phyloP scores from a whole-genome alignment of 2,329 filamentous ascomycete genomes.

The Chalaropsis ovoidea region DNA sequence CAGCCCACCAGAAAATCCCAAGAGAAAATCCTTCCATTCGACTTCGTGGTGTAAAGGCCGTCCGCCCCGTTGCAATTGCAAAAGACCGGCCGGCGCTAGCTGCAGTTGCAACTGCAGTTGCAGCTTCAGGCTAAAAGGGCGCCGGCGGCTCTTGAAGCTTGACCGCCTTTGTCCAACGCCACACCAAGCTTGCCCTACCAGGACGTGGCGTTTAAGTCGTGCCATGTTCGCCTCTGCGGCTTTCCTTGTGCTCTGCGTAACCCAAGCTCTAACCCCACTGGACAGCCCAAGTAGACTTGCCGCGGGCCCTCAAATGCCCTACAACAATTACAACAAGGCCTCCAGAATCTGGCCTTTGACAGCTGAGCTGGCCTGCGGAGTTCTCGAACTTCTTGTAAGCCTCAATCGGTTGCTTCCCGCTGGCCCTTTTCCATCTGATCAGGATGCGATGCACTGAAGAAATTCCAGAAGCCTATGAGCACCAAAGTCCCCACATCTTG shows the following conservation, averaged over 20 bases:
- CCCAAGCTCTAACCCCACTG: background rate
- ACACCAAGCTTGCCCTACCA: background rate
- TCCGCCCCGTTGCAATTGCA: too few relatives aligned
- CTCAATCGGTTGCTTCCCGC: background rate
- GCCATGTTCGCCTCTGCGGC: background rate
- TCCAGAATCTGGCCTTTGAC: too few relatives aligned
- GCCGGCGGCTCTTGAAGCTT: slow-evolving; percentile 6
- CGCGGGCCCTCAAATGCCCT: too few relatives aligned
- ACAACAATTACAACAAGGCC: too few relatives aligned
- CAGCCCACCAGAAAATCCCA: background rate
- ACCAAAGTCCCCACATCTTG: background rate
- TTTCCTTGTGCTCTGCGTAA: background rate
- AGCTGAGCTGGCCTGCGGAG: background rate
- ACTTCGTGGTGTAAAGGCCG: too few relatives aligned
- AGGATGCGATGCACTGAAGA: background rate
- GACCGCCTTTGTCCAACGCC: slow-evolving; percentile 21
- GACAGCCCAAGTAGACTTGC: background rate
- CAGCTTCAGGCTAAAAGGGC: background rate
- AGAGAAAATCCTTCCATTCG: slow-evolving; percentile 14
- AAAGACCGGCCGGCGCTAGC: too few relatives aligned
- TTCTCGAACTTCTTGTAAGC: background rate
- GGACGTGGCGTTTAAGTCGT: slow-evolving; percentile 5
- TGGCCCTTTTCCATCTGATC: slow-evolving; percentile 5
- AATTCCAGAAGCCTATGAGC: background rate
- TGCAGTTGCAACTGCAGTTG: too few relatives aligned